These are phyloP conservation scores for Rhodotorula sp. DNA, from an alignment of 1,284 basidiomycete genomes.

Conservation along the genomic window DNA sequence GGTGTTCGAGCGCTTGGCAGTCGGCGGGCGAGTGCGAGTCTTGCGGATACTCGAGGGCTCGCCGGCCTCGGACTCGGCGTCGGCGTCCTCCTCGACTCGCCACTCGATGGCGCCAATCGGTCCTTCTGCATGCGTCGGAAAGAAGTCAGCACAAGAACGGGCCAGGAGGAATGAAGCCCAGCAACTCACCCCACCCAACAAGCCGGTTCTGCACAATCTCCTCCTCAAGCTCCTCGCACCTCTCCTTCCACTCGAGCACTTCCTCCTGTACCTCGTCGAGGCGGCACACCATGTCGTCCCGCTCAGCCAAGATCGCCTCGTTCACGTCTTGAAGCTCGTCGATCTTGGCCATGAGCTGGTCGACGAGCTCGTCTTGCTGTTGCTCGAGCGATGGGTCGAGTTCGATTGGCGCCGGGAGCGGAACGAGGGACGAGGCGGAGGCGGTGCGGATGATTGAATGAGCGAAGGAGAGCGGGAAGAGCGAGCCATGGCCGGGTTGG, in stretches of 20 bases:
- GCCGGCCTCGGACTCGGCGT: slow-evolving; percentile 2
- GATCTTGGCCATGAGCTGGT: slow-evolving; percentile 72
- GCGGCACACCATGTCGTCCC: slow-evolving; percentile 61
- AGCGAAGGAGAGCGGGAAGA: background rate
- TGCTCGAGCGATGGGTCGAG: slow-evolving; percentile 21
- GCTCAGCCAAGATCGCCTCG: slow-evolving; percentile 64
- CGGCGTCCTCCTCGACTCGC: slow-evolving; percentile 15
- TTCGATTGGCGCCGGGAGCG: slow-evolving; percentile 5
- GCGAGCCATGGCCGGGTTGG: slow-evolving; percentile 9
- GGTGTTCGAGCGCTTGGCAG: slow-evolving; percentile 2
- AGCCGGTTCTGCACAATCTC: slow-evolving; percentile 53
- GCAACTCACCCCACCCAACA: slow-evolving; percentile 44
- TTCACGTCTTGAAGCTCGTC: slow-evolving; percentile 75
- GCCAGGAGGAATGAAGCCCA: slow-evolving; percentile 10
- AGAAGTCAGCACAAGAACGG: slow-evolving; percentile 2
- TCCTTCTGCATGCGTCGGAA: background rate
- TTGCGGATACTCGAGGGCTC: background rate
- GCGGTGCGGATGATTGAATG: slow-evolving; percentile 1
- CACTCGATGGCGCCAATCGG: slow-evolving; percentile 19
- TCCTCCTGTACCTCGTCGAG: slow-evolving; percentile 68
- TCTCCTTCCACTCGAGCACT: slow-evolving; percentile 64
- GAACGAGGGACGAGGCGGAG: slow-evolving; percentile 19
- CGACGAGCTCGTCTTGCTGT: slow-evolving; percentile 61
- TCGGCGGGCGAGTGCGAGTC: background rate
- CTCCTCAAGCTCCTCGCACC: slow-evolving; percentile 68